Percentiles rank a stretch among this genome's conserved stretches.
phyloP scores from a whole-genome alignment of 1,284 basidiomycete species.

The Filobasidium uniguttulatum region DNA sequence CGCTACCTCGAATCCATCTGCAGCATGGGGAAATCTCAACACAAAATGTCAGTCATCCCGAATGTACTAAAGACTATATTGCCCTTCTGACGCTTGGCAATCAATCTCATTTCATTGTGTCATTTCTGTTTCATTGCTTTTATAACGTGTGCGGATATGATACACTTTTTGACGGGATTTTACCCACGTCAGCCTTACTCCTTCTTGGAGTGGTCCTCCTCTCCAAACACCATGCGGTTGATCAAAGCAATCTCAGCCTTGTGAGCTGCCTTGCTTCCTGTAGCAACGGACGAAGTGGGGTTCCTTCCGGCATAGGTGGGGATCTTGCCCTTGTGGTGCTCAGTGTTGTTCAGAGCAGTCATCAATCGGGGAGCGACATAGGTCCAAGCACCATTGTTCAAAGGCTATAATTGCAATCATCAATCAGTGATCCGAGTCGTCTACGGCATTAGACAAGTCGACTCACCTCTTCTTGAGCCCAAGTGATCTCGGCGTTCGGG shows the following conservation, averaged over 20 bases:
- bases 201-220: background rate
- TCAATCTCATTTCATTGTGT: too few species aligned
- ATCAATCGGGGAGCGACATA: conserved; percentile 80
- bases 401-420: conserved; percentile 53
- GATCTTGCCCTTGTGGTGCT: conserved; percentile 81
- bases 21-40: too few species aligned
- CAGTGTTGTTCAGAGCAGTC: conserved; percentile 59
- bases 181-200: too few species aligned
- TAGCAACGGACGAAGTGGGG: conserved; percentile 59
- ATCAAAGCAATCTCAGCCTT: conserved; percentile 73
- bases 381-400: conserved; percentile 88
- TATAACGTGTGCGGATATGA: too few species aligned
- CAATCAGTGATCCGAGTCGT: conserved; percentile 3
- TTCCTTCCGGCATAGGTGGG: conserved; percentile 73
- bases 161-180: too few species aligned
- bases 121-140: too few species aligned
- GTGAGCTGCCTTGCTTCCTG: conserved; percentile 46
- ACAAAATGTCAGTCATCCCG: too few species aligned
- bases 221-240: conserved; percentile 40
- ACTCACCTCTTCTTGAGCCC: conserved; percentile 59
- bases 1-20: too few species aligned
- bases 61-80: too few species aligned
- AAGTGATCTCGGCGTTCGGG: conserved; percentile 80
- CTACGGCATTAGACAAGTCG: background rate
- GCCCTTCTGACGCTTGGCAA: too few species aligned